Evolutionary conservation across 805 yeast genomes (phyloP), one percentile per base, ranked within the genome.

Genomic region (Metschnikowia similis): DNA sequence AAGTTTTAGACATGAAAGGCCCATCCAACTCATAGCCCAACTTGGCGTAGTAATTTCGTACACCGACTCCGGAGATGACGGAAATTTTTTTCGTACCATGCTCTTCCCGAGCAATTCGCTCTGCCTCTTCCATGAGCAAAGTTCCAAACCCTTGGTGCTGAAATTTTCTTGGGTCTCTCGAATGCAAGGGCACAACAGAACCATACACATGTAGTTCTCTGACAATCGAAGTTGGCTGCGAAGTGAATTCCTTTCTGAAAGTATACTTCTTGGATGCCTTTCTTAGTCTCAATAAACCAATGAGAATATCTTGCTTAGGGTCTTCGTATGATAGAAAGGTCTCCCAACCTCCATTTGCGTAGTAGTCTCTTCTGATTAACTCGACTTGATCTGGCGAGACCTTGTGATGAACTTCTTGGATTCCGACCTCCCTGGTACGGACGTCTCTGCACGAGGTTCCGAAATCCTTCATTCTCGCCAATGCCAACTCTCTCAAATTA

Each of bases 141-240:
- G 99, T 92, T 55, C 99, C 99, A 66, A 92, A 94, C 17, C 99
- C 99, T 75, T 94, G 99, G 74, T 94, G 99, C 72, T 94, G 99
- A 75, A 94, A 94, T 69, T 94, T 94, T 63, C 96, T 80, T 41
- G 99, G 99, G 69, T 94, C 99, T 58, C 98, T 80, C 3, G 95
- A 87, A 66, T 94, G 99, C 50, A 94, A 71, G 3, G 99, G 98
- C 17, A 94, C 99, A 16, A 91, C 99, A 4, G 96, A 87, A 11
- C 99, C 99, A 63, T 94, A 94, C 30, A 94, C 99, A 62, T 94
- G 99, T 56, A 94, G 75, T 67, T 94, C 99, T 69, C 99, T 82
- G n/a, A 94, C 97, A 48, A 94, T 83, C 2, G 97, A 89, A 0
- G 97, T 88, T 52, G 84, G 92, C 69, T 90, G 96, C 8, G 74